phyloP scores from a whole-genome alignment of 768 basidiomycete species.

The Lyophyllum decastes region DNA sequence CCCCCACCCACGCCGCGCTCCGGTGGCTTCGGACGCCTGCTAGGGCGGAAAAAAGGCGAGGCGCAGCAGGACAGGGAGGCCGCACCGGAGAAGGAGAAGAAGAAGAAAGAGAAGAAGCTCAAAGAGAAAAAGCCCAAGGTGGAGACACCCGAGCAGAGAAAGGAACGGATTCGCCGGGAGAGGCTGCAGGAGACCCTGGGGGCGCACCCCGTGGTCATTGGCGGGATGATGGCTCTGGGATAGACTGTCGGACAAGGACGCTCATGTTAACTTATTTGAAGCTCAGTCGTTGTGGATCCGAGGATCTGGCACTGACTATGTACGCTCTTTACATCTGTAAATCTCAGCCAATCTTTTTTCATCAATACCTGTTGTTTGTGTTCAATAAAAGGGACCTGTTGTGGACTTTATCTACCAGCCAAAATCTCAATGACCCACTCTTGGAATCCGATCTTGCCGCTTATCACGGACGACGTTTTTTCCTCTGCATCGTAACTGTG shows the following conservation, averaged over 20 bases:
- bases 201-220: slow-evolving; percentile 15
- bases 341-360: slow-evolving; percentile 4
- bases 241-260: not conserved
- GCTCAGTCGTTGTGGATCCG: too few species aligned
- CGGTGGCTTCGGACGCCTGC: slow-evolving; percentile 23
- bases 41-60: slow-evolving; percentile 19
- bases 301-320: not conserved
- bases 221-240: slow-evolving; percentile 16
- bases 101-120: slow-evolving; percentile 24
- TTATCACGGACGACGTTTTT: too few species aligned
- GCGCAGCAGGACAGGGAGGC: not conserved
- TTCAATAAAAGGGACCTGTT: not conserved
- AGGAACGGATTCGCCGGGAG: slow-evolving; percentile 16
- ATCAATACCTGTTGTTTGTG: not conserved
- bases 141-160: slow-evolving; percentile 17
- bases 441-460: too few species aligned
- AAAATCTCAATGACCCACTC: too few species aligned
- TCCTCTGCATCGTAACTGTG: too few species aligned
- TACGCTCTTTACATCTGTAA: slow-evolving; percentile 5
- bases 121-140: slow-evolving; percentile 12
- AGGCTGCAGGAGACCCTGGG: slow-evolving; percentile 10
- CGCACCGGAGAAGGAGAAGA: slow-evolving; percentile 34
- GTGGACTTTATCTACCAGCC: not conserved
- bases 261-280: not conserved
- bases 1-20: slow-evolving; percentile 13